Conservation (phyloP, 2,329 filamentous ascomycete genomes). For the Botryosphaeria dothidea region DNA sequence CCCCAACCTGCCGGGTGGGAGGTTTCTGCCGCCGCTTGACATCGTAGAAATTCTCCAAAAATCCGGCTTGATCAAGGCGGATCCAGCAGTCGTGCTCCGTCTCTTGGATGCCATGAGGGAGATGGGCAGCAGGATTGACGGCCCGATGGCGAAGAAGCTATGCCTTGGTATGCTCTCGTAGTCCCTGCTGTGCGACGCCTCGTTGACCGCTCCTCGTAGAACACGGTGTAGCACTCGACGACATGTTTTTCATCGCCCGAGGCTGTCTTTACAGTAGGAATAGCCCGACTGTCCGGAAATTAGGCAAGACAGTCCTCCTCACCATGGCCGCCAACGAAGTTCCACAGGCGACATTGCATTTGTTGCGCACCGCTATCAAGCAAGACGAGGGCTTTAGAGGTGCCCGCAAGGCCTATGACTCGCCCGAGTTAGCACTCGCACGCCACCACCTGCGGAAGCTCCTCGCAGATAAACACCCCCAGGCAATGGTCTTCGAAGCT, state of each 20-base stretch:
- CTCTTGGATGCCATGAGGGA: not conserved
- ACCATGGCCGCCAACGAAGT: not conserved
- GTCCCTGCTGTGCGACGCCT: not conserved
- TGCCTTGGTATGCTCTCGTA: not conserved
- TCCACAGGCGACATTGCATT: not conserved
- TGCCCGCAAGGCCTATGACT: not conserved
- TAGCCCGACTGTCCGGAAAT: not conserved
- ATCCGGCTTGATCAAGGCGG: not conserved
- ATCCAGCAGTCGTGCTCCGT: not conserved
- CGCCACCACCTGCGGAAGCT: not conserved
- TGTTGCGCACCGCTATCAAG: not conserved
- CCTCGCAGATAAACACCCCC: not conserved
- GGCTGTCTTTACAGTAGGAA: not conserved
- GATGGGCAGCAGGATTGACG: not conserved
- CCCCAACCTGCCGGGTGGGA: not conserved
- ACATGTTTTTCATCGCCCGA: not conserved
- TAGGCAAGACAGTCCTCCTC: not conserved
- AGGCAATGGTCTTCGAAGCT: conserved; percentile 1
- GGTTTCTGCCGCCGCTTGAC: not conserved
- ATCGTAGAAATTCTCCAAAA: not conserved
- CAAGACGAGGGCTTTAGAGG: not conserved
- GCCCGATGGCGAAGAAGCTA: not conserved
- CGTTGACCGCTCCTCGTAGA: not conserved
- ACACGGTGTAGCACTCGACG: not conserved
- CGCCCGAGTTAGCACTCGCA: not conserved